These are phyloP conservation scores for Coelastrella sp. DNA, from an alignment of 139 green algal genomes.

Conservation along the genomic window DNA sequence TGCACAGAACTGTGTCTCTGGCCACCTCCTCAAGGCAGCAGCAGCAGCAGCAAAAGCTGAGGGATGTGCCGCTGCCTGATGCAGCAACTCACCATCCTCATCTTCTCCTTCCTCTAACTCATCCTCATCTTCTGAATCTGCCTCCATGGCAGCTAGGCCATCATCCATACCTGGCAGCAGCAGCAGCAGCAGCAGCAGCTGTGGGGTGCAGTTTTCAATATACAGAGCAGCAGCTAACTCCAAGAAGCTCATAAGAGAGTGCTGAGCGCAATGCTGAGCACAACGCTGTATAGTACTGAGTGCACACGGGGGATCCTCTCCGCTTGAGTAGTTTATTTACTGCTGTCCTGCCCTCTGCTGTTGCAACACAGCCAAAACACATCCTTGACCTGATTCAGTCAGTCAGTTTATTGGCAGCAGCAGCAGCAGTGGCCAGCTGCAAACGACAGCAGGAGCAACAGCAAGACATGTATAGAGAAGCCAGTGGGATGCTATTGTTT, in stretches of 20 bases:
- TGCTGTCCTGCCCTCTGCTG: too few relatives aligned
- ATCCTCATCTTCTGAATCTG: constrained; percentile 18
- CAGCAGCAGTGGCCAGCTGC: too few relatives aligned
- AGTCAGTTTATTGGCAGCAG: too few relatives aligned
- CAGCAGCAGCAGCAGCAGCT: constrained; percentile 4
- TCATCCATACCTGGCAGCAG: background rate
- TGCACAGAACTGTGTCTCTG: background rate
- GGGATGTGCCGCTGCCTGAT: background rate
- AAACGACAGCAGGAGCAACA: background rate
- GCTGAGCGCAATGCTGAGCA: too few relatives aligned
- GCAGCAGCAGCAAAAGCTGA: background rate
- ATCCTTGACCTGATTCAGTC: too few relatives aligned
- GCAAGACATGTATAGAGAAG: background rate
- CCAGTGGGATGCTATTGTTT: too few relatives aligned
- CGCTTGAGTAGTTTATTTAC: too few relatives aligned
- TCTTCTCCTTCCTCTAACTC: background rate
- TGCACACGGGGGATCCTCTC: too few relatives aligned
- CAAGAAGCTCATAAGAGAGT: too few relatives aligned
- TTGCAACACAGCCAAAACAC: too few relatives aligned
- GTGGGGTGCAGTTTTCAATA: background rate
- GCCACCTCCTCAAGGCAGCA: background rate
- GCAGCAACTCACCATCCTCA: background rate
- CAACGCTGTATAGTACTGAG: too few relatives aligned
- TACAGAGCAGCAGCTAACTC: background rate
- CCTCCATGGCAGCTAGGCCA: background rate